Conservation (phyloP, 768 basidiomycete genomes). For the Psilocybe tampanensis region DNA sequence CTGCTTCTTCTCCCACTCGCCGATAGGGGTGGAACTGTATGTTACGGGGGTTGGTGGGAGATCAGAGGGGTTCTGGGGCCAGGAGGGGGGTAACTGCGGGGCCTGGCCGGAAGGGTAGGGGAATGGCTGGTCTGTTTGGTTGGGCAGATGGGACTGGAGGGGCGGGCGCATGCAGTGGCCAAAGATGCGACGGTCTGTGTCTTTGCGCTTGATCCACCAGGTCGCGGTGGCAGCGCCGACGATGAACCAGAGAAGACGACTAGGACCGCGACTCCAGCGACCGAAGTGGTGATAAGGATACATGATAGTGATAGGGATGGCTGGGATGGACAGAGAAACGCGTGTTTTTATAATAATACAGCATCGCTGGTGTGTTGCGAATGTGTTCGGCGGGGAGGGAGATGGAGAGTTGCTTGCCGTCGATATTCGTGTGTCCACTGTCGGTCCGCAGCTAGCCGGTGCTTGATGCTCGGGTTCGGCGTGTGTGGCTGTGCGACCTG, state of each 20-base stretch:
- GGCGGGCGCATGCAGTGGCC: conserved; percentile 30
- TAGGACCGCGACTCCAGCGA: conserved; percentile 36
- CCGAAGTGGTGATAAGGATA: conserved; percentile 12
- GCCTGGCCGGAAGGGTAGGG: background rate
- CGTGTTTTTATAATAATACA: conserved; percentile 6
- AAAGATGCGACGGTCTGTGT: conserved; percentile 30
- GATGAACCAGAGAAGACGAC: conserved; percentile 70
- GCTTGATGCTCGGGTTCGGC: background rate
- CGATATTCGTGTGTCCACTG: background rate
- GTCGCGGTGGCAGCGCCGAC: conserved; percentile 54
- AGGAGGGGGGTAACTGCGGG: background rate
- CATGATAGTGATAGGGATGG: background rate
- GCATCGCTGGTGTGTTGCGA: conserved; percentile 3
- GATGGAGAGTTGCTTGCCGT: background rate
- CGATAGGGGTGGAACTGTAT: conserved; percentile 7
- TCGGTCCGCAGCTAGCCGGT: conserved; percentile 1
- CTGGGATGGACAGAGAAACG: background rate
- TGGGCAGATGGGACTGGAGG: conserved; percentile 5
- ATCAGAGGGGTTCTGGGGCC: conserved; percentile 17
- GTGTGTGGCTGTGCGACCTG: background rate
- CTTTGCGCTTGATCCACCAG: conserved; percentile 44
- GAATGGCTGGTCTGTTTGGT: conserved; percentile 8
- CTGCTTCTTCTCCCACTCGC: conserved; percentile 13
- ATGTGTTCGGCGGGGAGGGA: conserved; percentile 5
- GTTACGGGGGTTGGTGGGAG: conserved; percentile 19